phyloP scores from a whole-genome alignment of 805 yeast species.

The Candida insectalens region DNA sequence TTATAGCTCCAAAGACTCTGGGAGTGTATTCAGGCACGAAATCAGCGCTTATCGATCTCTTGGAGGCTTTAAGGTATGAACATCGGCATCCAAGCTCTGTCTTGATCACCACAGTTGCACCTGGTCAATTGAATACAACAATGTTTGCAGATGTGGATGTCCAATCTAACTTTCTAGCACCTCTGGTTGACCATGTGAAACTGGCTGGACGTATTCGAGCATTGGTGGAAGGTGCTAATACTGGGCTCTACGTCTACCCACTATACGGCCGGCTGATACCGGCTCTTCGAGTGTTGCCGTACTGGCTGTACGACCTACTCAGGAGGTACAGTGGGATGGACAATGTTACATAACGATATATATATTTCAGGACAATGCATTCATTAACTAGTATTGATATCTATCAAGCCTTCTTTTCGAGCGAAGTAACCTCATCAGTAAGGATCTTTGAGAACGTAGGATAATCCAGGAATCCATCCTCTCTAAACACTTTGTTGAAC shows the following conservation, averaged over 20 bases:
- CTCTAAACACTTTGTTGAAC: conserved; percentile 35
- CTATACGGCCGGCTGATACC: conserved; percentile 39
- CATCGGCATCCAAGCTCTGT: conserved; percentile 16
- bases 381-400: neutral
- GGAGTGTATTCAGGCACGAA: conserved; percentile 41
- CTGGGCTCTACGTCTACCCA: conserved; percentile 36
- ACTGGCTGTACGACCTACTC: conserved; percentile 23
- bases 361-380: too few species aligned
- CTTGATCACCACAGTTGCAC: conserved; percentile 30
- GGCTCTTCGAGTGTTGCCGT: conserved; percentile 31
- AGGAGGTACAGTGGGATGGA: conserved; percentile 24
- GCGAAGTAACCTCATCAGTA: conserved; percentile 6
- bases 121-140: conserved; percentile 40
- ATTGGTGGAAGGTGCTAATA: conserved; percentile 27
- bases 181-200: conserved; percentile 29
- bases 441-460: conserved; percentile 24
- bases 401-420: conserved; percentile 14
- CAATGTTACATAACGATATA: conserved; percentile 5
- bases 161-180: conserved; percentile 35
- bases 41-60: conserved; percentile 32
- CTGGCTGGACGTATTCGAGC: conserved; percentile 28
- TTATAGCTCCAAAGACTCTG: conserved; percentile 37
- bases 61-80: conserved; percentile 37
- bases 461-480: conserved; percentile 33
- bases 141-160: conserved; percentile 41